These are phyloP conservation scores for Magnusiomyces sp. DNA, from an alignment of 1,139 yeast species.

Conservation along the genomic window DNA sequence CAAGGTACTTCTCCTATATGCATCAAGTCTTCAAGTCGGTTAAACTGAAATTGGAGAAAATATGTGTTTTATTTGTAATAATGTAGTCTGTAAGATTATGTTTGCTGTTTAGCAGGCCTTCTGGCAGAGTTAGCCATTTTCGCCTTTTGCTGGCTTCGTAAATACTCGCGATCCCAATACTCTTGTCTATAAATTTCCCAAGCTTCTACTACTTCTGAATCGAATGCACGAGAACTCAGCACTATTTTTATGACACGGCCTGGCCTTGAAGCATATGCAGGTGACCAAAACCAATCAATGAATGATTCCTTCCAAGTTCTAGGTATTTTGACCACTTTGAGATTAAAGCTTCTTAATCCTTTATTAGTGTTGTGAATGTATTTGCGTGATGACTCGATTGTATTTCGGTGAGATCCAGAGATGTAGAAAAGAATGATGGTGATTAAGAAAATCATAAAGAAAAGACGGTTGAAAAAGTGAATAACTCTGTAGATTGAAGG, in stretches of 20 bases:
- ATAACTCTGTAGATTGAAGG: slow-evolving; percentile 32
- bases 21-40: too few species aligned
- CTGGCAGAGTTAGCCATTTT: too few species aligned
- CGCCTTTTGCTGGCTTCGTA: slow-evolving; percentile 33
- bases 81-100: too few species aligned
- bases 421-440: slow-evolving; percentile 72
- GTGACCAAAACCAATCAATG: slow-evolving; percentile 21
- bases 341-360: slow-evolving; percentile 75
- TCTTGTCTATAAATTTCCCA: slow-evolving; percentile 94
- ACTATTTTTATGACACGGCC: slow-evolving; percentile 51
- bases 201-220: slow-evolving; percentile 77
- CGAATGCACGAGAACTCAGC: slow-evolving; percentile 71
- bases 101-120: too few species aligned
- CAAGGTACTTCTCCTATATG: too few species aligned
- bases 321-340: slow-evolving; percentile 63
- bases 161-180: slow-evolving; percentile 84
- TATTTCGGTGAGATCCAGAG: slow-evolving; percentile 82
- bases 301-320: slow-evolving; percentile 46
- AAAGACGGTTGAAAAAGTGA: slow-evolving; percentile 42
- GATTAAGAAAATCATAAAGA: slow-evolving; percentile 56
- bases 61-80: too few species aligned
- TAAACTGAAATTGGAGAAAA: too few species aligned
- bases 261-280: slow-evolving; percentile 21
- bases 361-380: slow-evolving; percentile 76
- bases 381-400: slow-evolving; percentile 72